Percentiles rank a stretch among this genome's conserved stretches.
These are phyloP conservation scores for Xylaria scruposa DNA, from an alignment of 495 filamentous ascomycete genomes.

Conservation along the genomic window DNA sequence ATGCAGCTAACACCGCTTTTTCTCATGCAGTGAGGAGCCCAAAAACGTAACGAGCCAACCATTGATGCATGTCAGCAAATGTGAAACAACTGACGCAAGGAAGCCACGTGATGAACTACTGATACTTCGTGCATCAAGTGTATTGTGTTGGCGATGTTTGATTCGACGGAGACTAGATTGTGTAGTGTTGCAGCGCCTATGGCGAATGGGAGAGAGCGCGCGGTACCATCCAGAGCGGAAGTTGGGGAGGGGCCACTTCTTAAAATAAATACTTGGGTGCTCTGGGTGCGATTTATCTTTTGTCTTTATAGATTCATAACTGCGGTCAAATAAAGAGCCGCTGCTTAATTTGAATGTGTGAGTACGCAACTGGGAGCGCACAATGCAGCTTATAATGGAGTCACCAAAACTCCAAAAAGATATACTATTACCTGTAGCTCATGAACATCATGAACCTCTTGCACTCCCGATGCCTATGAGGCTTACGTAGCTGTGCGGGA, in stretches of 20 bases:
- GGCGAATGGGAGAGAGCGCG: constrained; percentile 11
- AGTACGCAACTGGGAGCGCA: not conserved
- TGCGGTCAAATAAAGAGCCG: not conserved
- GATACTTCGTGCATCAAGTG: constrained; percentile 15
- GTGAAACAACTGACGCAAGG: constrained; percentile 24
- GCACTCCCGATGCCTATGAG: not conserved
- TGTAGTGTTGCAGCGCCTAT: constrained; percentile 11
- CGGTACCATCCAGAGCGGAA: not conserved
- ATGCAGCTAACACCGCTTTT: constrained; percentile 29
- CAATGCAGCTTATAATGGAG: not conserved
- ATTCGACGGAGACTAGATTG: constrained; percentile 16
- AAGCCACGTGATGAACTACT: constrained; percentile 24
- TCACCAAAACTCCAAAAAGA: not conserved
- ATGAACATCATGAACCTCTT: not conserved
- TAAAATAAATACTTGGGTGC: not conserved
- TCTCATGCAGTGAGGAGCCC: constrained; percentile 11
- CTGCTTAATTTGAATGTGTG: not conserved
- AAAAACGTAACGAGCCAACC: constrained; percentile 23
- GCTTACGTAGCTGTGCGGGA: not conserved
- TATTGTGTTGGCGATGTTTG: constrained; percentile 20
- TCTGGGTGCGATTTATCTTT: no score
- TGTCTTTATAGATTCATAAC: not conserved
- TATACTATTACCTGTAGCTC: not conserved
- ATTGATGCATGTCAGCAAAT: constrained; percentile 27
- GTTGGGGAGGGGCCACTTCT: not conserved